A percentile compares a stretch with the other conserved stretches of the same genome.
These are phyloP conservation scores for Sphagnum fallax DNA, from an alignment of 228 moss, liverwort and hornwort species.

Conservation along the genomic window DNA sequence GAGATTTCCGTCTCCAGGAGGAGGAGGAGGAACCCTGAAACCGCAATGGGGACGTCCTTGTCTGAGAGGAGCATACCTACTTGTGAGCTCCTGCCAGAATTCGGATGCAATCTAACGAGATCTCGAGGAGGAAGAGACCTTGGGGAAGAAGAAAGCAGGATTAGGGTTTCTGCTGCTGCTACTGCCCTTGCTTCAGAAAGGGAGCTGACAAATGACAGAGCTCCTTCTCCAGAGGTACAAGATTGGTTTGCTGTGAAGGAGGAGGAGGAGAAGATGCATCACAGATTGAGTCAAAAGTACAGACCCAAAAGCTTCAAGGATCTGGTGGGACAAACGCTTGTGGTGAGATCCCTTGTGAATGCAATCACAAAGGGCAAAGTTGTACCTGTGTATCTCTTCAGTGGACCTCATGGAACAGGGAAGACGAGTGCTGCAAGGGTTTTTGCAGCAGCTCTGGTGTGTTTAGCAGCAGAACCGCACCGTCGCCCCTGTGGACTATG, in stretches of 20 bases:
- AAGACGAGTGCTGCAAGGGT: slow-evolving; percentile 75
- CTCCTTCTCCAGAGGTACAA: not conserved
- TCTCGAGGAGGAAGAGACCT: too few relatives aligned
- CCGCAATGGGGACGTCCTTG: too few relatives aligned
- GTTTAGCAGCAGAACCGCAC: slow-evolving; percentile 31
- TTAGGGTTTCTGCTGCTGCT: too few relatives aligned
- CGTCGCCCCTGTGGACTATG: slow-evolving; percentile 70
- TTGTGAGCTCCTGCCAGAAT: too few relatives aligned
- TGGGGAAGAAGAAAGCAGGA: too few relatives aligned
- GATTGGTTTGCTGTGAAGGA: not conserved
- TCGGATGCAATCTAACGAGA: too few relatives aligned
- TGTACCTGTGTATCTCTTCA: slow-evolving; percentile 76
- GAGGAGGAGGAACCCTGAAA: too few relatives aligned
- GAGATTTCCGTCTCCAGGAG: too few relatives aligned
- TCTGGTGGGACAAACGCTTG: slow-evolving; percentile 71
- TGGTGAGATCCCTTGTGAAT: slow-evolving; percentile 54
- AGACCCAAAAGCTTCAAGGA: slow-evolving; percentile 64
- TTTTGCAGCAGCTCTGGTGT: slow-evolving; percentile 69
- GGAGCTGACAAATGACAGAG: too few relatives aligned
- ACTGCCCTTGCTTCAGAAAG: too few relatives aligned
- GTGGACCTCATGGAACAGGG: slow-evolving; percentile 81
- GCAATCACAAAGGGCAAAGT: slow-evolving; percentile 63
- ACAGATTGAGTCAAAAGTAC: slow-evolving; percentile 75
- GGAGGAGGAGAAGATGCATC: slow-evolving; percentile 19
- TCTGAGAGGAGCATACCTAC: too few relatives aligned